Conservation (phyloP, 257 asterid species). For the Solanum boliviense region DNA sequence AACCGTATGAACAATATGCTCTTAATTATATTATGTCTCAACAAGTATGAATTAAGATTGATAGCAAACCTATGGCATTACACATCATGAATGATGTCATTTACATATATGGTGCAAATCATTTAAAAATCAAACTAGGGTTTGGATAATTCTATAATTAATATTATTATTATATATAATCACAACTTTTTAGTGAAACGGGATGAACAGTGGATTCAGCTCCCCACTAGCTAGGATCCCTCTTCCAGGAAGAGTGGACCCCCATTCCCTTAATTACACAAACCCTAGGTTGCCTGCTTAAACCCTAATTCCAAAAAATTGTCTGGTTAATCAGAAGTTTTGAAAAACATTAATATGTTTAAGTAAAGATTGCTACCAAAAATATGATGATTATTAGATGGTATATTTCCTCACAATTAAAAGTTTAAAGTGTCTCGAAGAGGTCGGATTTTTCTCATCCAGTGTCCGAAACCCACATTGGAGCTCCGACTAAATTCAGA, state of each 20-base stretch:
- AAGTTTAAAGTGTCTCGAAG: background rate
- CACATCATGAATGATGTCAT: background rate
- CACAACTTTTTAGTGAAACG: background rate
- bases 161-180: background rate
- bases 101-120: background rate
- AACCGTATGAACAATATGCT: background rate
- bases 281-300: conserved; percentile 15
- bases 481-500: too few species aligned
- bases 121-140: background rate
- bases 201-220: background rate
- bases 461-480: rapidly evolving
- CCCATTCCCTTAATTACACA: background rate
- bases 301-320: background rate
- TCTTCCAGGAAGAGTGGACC: conserved; percentile 12
- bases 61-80: background rate
- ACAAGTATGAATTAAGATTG: background rate
- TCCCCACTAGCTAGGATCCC: background rate
- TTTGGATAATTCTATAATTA: background rate
- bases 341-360: background rate
- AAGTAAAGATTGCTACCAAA: background rate
- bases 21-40: background rate
- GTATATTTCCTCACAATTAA: background rate
- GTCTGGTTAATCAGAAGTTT: background rate
- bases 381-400: background rate
- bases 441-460: background rate